Percentiles rank a stretch among this genome's conserved stretches.
phyloP scores from a whole-genome alignment of 2,329 filamentous ascomycete genomes.

The Colletotrichum siamense region DNA sequence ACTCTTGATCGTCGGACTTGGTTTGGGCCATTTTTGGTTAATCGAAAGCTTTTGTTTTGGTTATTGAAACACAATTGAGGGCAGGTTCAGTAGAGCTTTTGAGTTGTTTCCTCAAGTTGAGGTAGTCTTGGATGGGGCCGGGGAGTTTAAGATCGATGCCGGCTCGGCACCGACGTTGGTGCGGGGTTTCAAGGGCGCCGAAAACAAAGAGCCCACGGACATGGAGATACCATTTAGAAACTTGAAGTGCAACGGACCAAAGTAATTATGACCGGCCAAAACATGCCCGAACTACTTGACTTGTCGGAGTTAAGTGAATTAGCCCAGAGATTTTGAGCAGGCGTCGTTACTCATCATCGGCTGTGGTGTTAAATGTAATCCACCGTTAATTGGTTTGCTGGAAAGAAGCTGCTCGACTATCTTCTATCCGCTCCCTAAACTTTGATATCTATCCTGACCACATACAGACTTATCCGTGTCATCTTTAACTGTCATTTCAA shows the following conservation, averaged over 20 bases:
- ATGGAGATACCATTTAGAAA: not conserved
- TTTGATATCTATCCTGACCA: not conserved
- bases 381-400: not conserved
- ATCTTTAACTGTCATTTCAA: not conserved
- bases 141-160: not conserved
- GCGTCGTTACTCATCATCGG: not conserved
- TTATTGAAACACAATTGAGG: not conserved
- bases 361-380: not conserved
- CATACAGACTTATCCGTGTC: not conserved
- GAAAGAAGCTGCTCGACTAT: not conserved
- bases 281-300: not conserved
- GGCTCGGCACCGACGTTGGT: not conserved
- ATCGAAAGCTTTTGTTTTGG: no score
- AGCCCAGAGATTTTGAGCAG: not conserved
- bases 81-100: not conserved
- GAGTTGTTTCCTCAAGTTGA: not conserved
- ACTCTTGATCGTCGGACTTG: conserved; percentile 4
- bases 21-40: not conserved
- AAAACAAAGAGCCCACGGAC: not conserved
- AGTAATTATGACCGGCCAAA: not conserved
- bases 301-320: not conserved
- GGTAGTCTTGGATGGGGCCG: not conserved
- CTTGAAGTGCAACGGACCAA: not conserved
- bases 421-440: not conserved
- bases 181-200: not conserved